Percentiles rank a stretch among this genome's conserved stretches.
phyloP scores from a whole-genome alignment of 1,284 basidiomycete species.

The Moesziomyces sp. region DNA sequence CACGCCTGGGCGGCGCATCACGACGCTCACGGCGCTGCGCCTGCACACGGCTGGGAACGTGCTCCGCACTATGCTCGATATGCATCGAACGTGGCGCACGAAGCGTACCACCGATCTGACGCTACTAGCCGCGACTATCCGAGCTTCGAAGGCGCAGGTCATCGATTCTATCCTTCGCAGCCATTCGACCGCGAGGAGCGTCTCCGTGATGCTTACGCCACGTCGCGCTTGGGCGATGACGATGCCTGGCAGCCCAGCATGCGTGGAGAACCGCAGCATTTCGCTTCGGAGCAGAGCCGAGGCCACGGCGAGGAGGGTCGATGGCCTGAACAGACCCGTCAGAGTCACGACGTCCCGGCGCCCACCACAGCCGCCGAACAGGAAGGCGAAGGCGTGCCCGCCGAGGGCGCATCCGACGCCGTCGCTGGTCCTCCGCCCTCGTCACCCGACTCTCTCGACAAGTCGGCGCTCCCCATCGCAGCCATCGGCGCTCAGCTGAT shows the following conservation, averaged over 20 bases:
- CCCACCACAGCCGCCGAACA: conserved; percentile 2
- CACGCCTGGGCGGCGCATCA: conserved; percentile 17
- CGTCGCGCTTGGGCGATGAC: conserved; percentile 5
- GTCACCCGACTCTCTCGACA: conserved; percentile 57
- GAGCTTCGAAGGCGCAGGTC: conserved; percentile 6
- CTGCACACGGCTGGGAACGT: conserved; percentile 14
- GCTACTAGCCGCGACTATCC: conserved; percentile 4
- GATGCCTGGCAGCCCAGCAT: conserved; percentile 10
- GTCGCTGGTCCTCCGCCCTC: conserved; percentile 50
- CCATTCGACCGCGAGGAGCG: conserved; percentile 3
- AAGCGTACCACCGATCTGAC: conserved; percentile 12
- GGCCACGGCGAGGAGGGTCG: conserved; percentile 3
- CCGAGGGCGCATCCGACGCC: conserved; percentile 11
- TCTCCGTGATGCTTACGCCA: background rate
- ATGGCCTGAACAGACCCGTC: conserved; percentile 17
- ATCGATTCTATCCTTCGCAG: conserved; percentile 5
- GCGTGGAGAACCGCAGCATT: conserved; percentile 3
- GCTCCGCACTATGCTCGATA: conserved; percentile 17
- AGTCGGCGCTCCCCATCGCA: conserved; percentile 59
- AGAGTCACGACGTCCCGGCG: background rate
- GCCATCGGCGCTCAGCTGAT: conserved; percentile 63
- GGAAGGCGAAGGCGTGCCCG: background rate
- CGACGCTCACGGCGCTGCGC: conserved; percentile 4
- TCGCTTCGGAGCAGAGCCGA: conserved; percentile 2
- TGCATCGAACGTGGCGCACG: conserved; percentile 6